Evolutionary conservation across 345 rosid species (phyloP).

Genomic region (Acer negundo): DNA sequence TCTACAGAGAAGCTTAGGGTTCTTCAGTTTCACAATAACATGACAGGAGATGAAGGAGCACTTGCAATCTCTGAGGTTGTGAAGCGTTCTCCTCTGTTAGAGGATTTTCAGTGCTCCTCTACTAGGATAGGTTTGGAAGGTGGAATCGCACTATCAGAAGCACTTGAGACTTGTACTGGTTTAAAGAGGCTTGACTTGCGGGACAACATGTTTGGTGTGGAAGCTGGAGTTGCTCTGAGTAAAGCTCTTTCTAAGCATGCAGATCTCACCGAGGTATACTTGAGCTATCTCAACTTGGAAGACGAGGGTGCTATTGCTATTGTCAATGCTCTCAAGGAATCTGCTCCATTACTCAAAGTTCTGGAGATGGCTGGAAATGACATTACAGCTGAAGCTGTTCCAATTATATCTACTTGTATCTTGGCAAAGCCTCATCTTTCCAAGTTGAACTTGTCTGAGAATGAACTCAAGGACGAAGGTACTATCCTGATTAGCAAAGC

Average conservation of each 20-base stretch:
- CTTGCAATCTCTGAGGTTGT: conserved; percentile 70
- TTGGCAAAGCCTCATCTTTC: conserved; percentile 53
- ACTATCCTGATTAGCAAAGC: conserved; percentile 61
- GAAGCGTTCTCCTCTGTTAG: conserved; percentile 60
- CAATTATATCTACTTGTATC: conserved; percentile 63
- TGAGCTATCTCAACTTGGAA: conserved; percentile 86
- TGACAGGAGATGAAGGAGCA: conserved; percentile 92
- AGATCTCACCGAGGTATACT: conserved; percentile 66
- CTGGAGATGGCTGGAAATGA: conserved; percentile 95
- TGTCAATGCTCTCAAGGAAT: conserved; percentile 63
- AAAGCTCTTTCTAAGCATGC: conserved; percentile 62
- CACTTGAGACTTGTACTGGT: conserved; percentile 62
- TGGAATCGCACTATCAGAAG: conserved; percentile 73
- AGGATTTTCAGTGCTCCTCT: conserved; percentile 86
- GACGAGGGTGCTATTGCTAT: conserved; percentile 73
- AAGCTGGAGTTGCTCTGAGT: conserved; percentile 73
- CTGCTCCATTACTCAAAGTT: conserved; percentile 65
- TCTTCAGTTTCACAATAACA: conserved; percentile 88
- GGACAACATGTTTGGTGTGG: conserved; percentile 87
- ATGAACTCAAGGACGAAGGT: conserved; percentile 89
- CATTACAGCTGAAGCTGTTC: conserved; percentile 67
- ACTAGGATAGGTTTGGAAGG: conserved; percentile 84
- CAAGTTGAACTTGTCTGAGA: conserved; percentile 84
- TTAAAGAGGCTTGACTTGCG: conserved; percentile 83
- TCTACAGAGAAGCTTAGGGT: conserved; percentile 77